Evolutionary conservation across 1,284 basidiomycete species (phyloP).

Genomic region (Ceraceosorus guamensis): DNA sequence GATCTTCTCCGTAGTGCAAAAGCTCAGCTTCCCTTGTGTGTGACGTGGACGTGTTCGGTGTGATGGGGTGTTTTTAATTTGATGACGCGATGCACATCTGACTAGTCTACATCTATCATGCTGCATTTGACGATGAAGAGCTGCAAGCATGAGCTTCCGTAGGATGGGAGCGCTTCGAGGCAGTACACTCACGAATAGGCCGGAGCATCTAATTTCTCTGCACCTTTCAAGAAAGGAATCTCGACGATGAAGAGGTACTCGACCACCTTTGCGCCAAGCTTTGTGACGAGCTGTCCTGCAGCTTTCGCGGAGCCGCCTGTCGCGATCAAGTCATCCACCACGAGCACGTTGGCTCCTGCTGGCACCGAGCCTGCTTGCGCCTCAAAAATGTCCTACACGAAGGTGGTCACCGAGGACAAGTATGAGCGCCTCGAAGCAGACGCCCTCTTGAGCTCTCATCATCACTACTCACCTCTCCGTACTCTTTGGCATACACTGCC

Average conservation of each 20-base stretch:
- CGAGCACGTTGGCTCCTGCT: conserved; percentile 70
- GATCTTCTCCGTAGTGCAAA: no score
- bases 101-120: background rate
- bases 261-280: conserved; percentile 72
- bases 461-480: conserved; percentile 61
- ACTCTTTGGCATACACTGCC: conserved; percentile 85
- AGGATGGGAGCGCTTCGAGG: background rate
- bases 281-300: conserved; percentile 79
- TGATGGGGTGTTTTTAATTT: no score
- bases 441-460: background rate
- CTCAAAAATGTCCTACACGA: conserved; percentile 73
- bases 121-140: background rate
- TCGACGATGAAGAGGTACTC: conserved; percentile 95
- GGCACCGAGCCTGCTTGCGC: conserved; percentile 83
- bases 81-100: no score
- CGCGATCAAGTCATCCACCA: conserved; percentile 94
- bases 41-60: no score
- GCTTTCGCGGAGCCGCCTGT: conserved; percentile 93
- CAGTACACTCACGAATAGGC: conserved; percentile 51
- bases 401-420: background rate
- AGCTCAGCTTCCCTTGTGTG: no score
- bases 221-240: conserved; percentile 72
- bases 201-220: conserved; percentile 73
- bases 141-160: conserved; percentile 1
- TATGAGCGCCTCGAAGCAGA: background rate